A percentile compares a stretch with the other conserved stretches of the same genome.
phyloP scores from a whole-genome alignment of 805 yeast genomes.

The Candida easanensis region DNA sequence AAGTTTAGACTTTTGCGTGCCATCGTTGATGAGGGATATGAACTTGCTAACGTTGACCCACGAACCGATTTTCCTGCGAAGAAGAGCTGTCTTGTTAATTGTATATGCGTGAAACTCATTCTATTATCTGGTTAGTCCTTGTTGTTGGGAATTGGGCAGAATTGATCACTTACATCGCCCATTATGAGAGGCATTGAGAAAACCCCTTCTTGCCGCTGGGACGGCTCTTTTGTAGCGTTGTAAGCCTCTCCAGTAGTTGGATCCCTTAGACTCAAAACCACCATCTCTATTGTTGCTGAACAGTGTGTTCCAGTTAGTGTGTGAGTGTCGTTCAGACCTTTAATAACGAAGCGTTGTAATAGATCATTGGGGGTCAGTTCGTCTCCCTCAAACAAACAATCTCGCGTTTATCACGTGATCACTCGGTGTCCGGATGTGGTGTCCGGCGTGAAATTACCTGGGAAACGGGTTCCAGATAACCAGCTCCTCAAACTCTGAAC shows the following conservation, averaged over 20 bases:
- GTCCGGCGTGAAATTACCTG: constrained; percentile 7
- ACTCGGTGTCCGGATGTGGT: constrained; percentile 6
- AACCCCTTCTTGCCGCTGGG: not conserved
- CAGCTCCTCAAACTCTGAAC: not conserved
- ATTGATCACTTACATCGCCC: not conserved
- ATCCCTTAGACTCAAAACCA: constrained; percentile 2
- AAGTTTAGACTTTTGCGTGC: not conserved
- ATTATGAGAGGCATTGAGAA: not conserved
- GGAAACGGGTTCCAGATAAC: constrained; percentile 10
- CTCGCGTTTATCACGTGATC: not conserved
- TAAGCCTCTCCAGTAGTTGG: not conserved
- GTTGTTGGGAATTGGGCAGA: not conserved
- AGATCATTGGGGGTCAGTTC: too few relatives aligned
- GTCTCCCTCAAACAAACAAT: not conserved
- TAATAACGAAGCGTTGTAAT: too few relatives aligned
- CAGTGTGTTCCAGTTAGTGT: too few relatives aligned
- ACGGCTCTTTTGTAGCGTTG: constrained; percentile 6
- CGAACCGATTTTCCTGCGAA: constrained; percentile 12
- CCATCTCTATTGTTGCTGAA: constrained; percentile 5
- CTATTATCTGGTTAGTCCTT: not conserved
- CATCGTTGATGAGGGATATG: not conserved
- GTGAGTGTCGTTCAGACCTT: too few relatives aligned
- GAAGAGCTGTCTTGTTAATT: not conserved
- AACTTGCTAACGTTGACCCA: constrained; percentile 12
- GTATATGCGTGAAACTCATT: constrained; percentile 8